Conservation (phyloP, 1,284 basidiomycete genomes). For the Sanghuangporus baumii region DNA sequence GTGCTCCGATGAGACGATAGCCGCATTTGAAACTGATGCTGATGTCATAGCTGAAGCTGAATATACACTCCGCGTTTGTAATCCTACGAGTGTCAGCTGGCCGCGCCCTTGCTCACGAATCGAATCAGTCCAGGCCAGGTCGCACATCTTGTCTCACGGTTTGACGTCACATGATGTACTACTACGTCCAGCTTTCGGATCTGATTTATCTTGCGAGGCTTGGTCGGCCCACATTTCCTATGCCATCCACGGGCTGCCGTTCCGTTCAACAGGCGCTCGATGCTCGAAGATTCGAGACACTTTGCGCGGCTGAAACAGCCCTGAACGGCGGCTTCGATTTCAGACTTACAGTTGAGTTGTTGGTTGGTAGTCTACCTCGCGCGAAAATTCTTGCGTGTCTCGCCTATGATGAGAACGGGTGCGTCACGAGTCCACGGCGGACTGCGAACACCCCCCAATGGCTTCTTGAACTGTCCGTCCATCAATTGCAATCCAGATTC, state of each 20-base stretch:
- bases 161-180: too few relatives aligned
- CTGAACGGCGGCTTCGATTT: neutral
- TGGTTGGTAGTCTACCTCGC: too few relatives aligned
- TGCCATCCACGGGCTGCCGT: neutral
- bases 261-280: neutral
- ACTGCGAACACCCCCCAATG: neutral
- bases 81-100: too few relatives aligned
- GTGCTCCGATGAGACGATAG: too few relatives aligned
- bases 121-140: too few relatives aligned
- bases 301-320: neutral
- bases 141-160: too few relatives aligned
- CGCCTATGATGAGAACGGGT: neutral
- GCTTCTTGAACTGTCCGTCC: neutral
- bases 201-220: neutral
- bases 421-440: neutral
- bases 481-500: neutral
- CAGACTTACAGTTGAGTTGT: neutral
- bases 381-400: neutral
- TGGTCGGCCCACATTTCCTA: neutral
- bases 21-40: too few relatives aligned
- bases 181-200: neutral
- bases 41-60: too few relatives aligned
- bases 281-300: neutral
- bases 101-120: too few relatives aligned
- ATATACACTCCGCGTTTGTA: too few relatives aligned